phyloP scores from a whole-genome alignment of 306 rosid species.

The Acacia acuminata region DNA sequence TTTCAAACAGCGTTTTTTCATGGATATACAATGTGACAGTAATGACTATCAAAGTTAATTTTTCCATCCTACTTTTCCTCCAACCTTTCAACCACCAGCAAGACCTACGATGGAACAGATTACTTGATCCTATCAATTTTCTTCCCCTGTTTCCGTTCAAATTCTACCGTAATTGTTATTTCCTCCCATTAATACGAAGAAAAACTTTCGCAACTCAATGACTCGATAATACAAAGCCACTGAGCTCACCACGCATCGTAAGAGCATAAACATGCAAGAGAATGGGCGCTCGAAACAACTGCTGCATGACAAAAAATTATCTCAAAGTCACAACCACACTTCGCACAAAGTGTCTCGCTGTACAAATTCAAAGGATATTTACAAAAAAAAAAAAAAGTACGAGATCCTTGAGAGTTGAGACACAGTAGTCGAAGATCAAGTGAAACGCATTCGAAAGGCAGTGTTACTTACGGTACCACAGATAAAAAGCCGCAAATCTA shows the following conservation, averaged over 20 bases:
- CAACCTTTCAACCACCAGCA: not conserved
- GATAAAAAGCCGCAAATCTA: not conserved
- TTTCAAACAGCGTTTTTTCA: not conserved
- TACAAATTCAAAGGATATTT: not conserved
- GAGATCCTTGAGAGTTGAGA: not conserved
- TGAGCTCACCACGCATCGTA: not conserved
- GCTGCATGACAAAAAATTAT: not conserved
- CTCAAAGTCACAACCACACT: not conserved
- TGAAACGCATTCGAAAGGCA: not conserved
- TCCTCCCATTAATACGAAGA: not conserved
- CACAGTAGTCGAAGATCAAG: slow-evolving; percentile 11
- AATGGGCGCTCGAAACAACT: not conserved
- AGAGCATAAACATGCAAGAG: not conserved
- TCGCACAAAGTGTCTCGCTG: not conserved
- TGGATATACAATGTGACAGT: not conserved
- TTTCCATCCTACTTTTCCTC: not conserved
- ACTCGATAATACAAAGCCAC: not conserved
- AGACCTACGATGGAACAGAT: not conserved
- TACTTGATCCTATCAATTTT: not conserved
- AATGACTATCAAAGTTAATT: not conserved
- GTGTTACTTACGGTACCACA: not conserved
- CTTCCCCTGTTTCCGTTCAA: not conserved
- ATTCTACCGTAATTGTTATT: not conserved
- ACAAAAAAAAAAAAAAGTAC: not conserved
- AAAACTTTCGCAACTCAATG: not conserved